These are phyloP conservation scores for Asterochloris erici DNA, from an alignment of 139 green algal genomes.

Conservation along the genomic window DNA sequence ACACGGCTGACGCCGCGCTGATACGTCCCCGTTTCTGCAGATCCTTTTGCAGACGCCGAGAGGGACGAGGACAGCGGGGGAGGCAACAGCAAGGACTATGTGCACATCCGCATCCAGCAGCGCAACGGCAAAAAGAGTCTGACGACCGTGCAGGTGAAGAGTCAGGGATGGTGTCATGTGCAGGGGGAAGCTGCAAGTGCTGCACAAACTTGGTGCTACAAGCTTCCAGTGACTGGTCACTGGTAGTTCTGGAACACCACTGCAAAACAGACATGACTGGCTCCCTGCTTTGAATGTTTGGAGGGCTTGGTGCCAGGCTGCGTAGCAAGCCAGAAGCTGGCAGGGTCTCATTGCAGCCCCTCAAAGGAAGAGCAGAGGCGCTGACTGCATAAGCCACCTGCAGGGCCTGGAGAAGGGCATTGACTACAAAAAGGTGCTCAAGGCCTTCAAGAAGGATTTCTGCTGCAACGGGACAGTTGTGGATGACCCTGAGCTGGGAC, in stretches of 20 bases:
- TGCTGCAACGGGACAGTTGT: slow-evolving; percentile 99
- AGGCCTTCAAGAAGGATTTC: slow-evolving; percentile 99
- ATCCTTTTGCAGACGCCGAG: slow-evolving; percentile 21
- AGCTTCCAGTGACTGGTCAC: not conserved
- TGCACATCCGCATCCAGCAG: slow-evolving; percentile 97
- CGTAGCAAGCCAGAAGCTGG: too few relatives aligned
- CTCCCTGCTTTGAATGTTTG: not conserved
- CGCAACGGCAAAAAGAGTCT: slow-evolving; percentile 97
- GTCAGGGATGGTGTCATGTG: not conserved
- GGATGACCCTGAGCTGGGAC: slow-evolving; percentile 91
- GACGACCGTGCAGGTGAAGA: slow-evolving; percentile 87
- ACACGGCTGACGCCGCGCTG: too few relatives aligned
- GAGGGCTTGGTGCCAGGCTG: too few relatives aligned
- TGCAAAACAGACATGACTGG: not conserved
- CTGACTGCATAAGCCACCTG: slow-evolving; percentile 3
- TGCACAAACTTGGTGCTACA: too few relatives aligned
- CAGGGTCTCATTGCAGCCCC: too few relatives aligned
- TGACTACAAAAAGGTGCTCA: slow-evolving; percentile 98
- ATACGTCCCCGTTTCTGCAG: not conserved
- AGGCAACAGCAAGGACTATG: slow-evolving; percentile 47
- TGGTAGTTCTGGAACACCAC: too few relatives aligned
- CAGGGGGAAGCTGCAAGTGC: not conserved
- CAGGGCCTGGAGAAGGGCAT: slow-evolving; percentile 88
- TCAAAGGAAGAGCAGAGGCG: not conserved
- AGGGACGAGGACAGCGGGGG: slow-evolving; percentile 8